Conservation (phyloP, 257 asterid genomes). For the Primulina huaijiensis region DNA sequence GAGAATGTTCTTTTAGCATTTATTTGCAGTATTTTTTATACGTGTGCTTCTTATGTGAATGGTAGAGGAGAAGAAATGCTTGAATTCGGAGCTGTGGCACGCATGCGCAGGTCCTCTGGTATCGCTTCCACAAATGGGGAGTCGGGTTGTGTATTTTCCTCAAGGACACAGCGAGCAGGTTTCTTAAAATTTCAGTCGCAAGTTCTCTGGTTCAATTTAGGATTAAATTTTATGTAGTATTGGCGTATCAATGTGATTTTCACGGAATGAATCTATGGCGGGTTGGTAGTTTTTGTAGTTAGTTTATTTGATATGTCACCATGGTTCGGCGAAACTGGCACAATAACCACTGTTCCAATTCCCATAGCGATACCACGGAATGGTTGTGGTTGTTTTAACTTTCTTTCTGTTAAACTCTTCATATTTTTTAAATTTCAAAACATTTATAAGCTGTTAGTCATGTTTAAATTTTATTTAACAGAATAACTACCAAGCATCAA, state of each 20-base stretch:
- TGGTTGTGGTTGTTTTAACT: background rate
- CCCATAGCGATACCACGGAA: background rate
- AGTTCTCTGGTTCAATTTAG: background rate
- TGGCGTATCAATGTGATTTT: background rate
- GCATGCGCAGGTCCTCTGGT: conserved; percentile 97
- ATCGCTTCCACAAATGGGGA: conserved; percentile 81
- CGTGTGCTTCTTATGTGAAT: conserved; percentile 3
- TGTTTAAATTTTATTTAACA: background rate
- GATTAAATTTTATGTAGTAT: background rate
- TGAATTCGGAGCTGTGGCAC: conserved; percentile 97
- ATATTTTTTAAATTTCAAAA: no score
- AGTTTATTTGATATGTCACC: background rate
- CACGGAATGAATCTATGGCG: conserved; percentile 9
- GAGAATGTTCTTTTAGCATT: conserved; percentile 13
- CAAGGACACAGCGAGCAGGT: conserved; percentile 98
- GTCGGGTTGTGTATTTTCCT: conserved; percentile 86
- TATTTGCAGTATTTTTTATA: conserved; percentile 1
- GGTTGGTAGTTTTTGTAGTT: background rate
- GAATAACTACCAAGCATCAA: background rate
- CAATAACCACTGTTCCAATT: background rate
- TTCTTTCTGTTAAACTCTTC: background rate
- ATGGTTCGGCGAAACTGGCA: background rate
- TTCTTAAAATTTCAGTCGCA: background rate
- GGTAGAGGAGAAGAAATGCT: conserved; percentile 81
- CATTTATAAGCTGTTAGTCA: background rate